Percentiles rank a stretch among this genome's conserved stretches.
phyloP scores from a whole-genome alignment of 1,284 basidiomycete species.

The Chalciporus sp. region DNA sequence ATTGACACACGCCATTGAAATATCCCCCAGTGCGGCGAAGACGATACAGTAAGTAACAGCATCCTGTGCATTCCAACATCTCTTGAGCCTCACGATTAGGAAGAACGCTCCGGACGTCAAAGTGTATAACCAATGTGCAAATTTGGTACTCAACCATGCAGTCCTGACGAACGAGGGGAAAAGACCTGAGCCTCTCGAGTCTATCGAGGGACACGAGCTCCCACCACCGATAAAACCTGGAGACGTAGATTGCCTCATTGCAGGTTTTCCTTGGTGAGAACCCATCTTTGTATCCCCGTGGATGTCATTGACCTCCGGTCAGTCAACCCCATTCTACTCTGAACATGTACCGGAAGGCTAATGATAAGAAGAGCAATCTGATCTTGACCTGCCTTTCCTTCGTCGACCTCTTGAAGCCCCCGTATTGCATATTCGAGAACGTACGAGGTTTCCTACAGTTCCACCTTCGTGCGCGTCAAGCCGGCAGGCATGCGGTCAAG shows the following conservation, averaged over 20 bases:
- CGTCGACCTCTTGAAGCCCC: slow-evolving; percentile 62
- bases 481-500: slow-evolving; percentile 45
- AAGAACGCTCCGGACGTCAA: slow-evolving; percentile 49
- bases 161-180: slow-evolving; percentile 49
- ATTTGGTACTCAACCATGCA: slow-evolving; percentile 56
- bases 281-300: no score
- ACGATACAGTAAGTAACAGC: slow-evolving; percentile 53
- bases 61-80: neutral
- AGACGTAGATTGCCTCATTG: slow-evolving; percentile 60
- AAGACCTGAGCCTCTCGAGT: slow-evolving; percentile 37
- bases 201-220: slow-evolving; percentile 38
- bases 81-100: slow-evolving; percentile 18
- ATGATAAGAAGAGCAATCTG: slow-evolving; percentile 57
- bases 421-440: slow-evolving; percentile 71
- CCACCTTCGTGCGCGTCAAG: slow-evolving; percentile 54
- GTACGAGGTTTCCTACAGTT: slow-evolving; percentile 68
- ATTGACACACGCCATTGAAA: slow-evolving; percentile 67
- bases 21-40: slow-evolving; percentile 67
- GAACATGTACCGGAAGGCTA: slow-evolving; percentile 56
- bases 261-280: slow-evolving; percentile 73
- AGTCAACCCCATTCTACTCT: slow-evolving; percentile 59
- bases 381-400: slow-evolving; percentile 62
- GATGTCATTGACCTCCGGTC: slow-evolving; percentile 5
- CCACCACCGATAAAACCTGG: slow-evolving; percentile 50
- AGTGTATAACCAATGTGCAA: slow-evolving; percentile 63